These are phyloP conservation scores for Leptoxyphium fumago DNA, from an alignment of 2,329 filamentous ascomycete species.

Conservation along the genomic window DNA sequence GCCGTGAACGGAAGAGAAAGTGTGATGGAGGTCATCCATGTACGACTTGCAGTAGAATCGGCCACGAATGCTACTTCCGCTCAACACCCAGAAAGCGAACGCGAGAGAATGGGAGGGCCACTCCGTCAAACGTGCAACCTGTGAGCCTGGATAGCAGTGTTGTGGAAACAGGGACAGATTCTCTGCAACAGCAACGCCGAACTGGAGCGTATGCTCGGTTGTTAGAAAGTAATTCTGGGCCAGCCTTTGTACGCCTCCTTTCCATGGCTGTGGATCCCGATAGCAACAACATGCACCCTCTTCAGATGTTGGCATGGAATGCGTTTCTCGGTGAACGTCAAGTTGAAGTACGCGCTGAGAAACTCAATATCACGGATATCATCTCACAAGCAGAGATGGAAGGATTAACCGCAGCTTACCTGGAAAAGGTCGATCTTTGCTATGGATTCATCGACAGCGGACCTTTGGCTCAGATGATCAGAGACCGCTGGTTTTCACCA, in stretches of 20 bases:
- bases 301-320: conserved; percentile 42
- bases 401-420: conserved; percentile 30
- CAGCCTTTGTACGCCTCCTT: conserved; percentile 36
- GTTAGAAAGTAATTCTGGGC: conserved; percentile 37
- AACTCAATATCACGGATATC: conserved; percentile 14
- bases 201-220: no score
- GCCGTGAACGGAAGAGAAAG: conserved; percentile 39
- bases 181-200: conserved; percentile 15
- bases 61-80: conserved; percentile 34
- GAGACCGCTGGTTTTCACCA: conserved; percentile 20
- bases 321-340: no score
- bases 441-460: conserved; percentile 31
- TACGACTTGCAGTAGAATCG: conserved; percentile 34
- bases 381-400: conserved; percentile 32
- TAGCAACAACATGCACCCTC: conserved; percentile 32
- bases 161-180: conserved; percentile 2
- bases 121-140: conserved; percentile 1
- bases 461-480: conserved; percentile 19
- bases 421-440: conserved; percentile 34
- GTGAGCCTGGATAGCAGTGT: conserved; percentile 1
- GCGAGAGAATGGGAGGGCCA: conserved; percentile 4
- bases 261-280: conserved; percentile 36
- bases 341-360: conserved; percentile 10
- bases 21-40: conserved; percentile 38
- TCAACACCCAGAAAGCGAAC: conserved; percentile 15